Evolutionary conservation across 495 filamentous ascomycete genomes (phyloP), one percentile per base, ranked within the genome.

Genomic region (Tuber magnatum): DNA sequence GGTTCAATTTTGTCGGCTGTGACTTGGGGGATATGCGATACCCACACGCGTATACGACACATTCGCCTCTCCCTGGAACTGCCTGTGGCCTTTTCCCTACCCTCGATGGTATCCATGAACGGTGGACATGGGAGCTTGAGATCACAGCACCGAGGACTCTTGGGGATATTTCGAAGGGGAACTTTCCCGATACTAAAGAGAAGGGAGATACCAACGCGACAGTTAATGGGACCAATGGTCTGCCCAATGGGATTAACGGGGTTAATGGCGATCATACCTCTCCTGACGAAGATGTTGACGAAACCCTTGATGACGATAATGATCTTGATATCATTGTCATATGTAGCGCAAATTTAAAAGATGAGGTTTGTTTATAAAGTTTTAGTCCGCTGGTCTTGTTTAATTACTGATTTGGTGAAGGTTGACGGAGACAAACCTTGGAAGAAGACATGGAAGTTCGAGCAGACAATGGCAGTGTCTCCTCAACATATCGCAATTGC

Each of bases 61-160:
- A 94, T 77, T 90, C 89, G 3, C 83, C 90, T 24, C 90, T 90
- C 71, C 89, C 93, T 8, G 93, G 94, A n/a, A 88, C 88, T 51
- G 91, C 93, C 8, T 94, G 89, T 73, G 91, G 91, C 80, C 88
- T 97, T 18, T 98, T 98, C 79, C 95, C 95, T 16, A 97, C 94
- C 78, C 86, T 97, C 39, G 96, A 98, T 82, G 92, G 97, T 81
- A 87, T 90, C 7, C 87, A 88, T 40, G 89, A 92, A 43, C 88
- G 93, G 73, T 94, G 90, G 82, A 89, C 89, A 2, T 99, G 94
- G 94, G 93, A 93, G 73, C 85, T 99, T 39, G 91, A 90, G 2
- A 91, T 99, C 75, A 94, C 90, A 65, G 94, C 90, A 78, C 92
- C 94, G 20, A 89, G 90, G 75, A 95, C 93, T 0, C 84, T 99